Percentiles rank a stretch among this genome's conserved stretches.
phyloP scores from a whole-genome alignment of 495 filamentous ascomycete species.

The Podospora conica region DNA sequence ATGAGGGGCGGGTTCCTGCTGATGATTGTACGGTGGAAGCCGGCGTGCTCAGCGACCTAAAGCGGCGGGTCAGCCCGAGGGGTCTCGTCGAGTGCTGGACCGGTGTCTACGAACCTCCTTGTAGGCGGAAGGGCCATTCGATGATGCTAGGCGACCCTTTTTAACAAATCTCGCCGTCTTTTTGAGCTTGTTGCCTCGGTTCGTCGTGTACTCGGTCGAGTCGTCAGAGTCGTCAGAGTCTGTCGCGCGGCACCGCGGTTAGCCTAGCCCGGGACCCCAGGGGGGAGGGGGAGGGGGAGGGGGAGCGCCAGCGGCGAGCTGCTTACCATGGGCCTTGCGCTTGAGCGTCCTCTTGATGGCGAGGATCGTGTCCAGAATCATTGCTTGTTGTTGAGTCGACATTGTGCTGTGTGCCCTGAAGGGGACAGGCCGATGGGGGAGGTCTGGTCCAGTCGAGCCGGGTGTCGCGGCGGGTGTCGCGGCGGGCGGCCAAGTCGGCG shows the following conservation, averaged over 20 bases:
- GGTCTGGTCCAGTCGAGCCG: background rate
- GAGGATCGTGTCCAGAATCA: conserved; percentile 26
- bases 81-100: background rate
- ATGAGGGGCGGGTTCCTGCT: conserved; percentile 64
- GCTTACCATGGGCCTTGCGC: conserved; percentile 25
- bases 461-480: background rate
- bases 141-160: conserved; percentile 64
- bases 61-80: conserved; percentile 8
- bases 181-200: conserved; percentile 88
- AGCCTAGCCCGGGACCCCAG: conserved; percentile 1
- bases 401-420: conserved; percentile 10
- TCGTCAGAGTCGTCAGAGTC: conserved; percentile 78
- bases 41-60: conserved; percentile 78
- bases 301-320: background rate
- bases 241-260: conserved; percentile 27
- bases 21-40: conserved; percentile 78
- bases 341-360: conserved; percentile 24
- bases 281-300: background rate
- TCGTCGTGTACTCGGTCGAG: conserved; percentile 69
- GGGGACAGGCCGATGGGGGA: background rate
- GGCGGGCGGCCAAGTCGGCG: too few relatives aligned
- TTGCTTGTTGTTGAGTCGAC: conserved; percentile 29
- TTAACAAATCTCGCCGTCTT: conserved; percentile 73
- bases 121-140: conserved; percentile 69
- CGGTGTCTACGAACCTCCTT: conserved; percentile 57